A percentile compares a stretch with the other conserved stretches of the same genome.
Conservation (phyloP, 345 rosid genomes). For the Linum trigynum region DNA sequence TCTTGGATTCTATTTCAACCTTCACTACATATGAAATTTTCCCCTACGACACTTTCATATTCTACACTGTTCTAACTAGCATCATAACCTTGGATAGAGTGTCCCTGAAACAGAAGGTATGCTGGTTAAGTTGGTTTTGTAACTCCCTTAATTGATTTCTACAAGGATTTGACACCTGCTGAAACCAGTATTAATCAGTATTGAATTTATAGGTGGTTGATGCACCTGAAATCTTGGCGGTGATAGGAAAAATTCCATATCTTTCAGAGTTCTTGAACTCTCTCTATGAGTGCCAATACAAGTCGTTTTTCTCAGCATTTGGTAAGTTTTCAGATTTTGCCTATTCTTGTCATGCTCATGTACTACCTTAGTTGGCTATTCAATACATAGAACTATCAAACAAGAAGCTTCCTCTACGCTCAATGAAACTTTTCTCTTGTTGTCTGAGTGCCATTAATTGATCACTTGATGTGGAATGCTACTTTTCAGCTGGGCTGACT, state of each 20-base stretch:
- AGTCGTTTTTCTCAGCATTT: conserved; percentile 81
- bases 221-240: conserved; percentile 98
- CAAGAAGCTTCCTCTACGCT: not conserved
- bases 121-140: conserved; percentile 17
- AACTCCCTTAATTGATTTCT: conserved; percentile 10
- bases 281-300: conserved; percentile 83
- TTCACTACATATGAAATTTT: conserved; percentile 96
- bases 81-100: conserved; percentile 93
- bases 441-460: not conserved
- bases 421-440: not conserved
- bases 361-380: too few relatives aligned
- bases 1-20: conserved; percentile 95
- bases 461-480: conserved; percentile 13
- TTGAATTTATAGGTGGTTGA: conserved; percentile 66
- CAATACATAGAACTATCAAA: not conserved
- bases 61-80: conserved; percentile 92
- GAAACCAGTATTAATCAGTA: conserved; percentile 1
- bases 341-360: too few relatives aligned
- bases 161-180: not conserved
- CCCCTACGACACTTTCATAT: conserved; percentile 89
- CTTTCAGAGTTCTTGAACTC: conserved; percentile 19
- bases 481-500: conserved; percentile 57
- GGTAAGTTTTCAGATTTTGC: conserved; percentile 35
- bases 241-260: conserved; percentile 79
- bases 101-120: conserved; percentile 92